Percentiles rank a stretch among this genome's conserved stretches.
Conservation (phyloP, 306 rosid species). For the Citrullus mucosospermus region DNA sequence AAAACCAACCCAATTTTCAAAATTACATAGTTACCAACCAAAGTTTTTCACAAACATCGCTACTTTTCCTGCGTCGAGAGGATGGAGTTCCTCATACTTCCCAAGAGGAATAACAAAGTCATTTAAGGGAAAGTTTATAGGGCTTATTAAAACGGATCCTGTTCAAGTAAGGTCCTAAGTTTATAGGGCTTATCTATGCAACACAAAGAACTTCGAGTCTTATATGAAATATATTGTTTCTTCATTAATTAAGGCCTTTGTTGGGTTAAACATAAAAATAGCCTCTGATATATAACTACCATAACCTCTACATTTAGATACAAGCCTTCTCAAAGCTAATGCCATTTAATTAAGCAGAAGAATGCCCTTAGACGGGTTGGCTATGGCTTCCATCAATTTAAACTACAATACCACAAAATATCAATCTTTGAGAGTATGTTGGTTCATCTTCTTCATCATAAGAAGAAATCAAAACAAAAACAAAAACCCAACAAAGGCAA, state of each 20-base stretch:
- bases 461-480: background rate
- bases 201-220: constrained; percentile 13
- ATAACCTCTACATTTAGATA: background rate
- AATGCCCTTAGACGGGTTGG: background rate
- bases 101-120: constrained; percentile 56
- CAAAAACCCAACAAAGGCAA: background rate
- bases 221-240: background rate
- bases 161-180: no score
- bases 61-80: constrained; percentile 44
- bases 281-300: background rate
- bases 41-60: background rate
- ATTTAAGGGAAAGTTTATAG: constrained; percentile 41
- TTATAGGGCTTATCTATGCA: constrained; percentile 75
- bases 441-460: background rate
- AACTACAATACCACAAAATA: background rate
- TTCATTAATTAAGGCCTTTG: background rate
- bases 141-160: no score
- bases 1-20: no score
- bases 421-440: background rate
- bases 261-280: background rate
- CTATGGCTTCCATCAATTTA: background rate
- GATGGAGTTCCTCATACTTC: constrained; percentile 63
- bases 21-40: constrained; percentile 12
- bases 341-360: background rate
- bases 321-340: background rate